A percentile compares a stretch with the other conserved stretches of the same genome.
phyloP scores from a whole-genome alignment of 148 eudicot species.

The Camellia granthamiana region DNA sequence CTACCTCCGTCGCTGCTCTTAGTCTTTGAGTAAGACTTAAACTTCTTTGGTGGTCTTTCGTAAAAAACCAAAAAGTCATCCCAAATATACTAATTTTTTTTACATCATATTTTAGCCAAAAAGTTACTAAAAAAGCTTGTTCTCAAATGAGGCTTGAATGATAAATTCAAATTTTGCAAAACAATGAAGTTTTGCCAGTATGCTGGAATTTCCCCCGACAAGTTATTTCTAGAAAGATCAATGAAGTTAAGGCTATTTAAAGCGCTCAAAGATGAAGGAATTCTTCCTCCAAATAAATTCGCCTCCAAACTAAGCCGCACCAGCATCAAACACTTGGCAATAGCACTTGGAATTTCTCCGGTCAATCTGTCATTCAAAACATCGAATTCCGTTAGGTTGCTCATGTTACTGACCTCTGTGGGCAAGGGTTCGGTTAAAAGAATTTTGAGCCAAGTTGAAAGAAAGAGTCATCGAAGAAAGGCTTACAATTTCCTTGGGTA shows the following conservation, averaged over 20 bases:
- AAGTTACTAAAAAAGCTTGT: no score
- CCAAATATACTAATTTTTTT: no score
- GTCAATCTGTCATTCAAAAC: slow-evolving; percentile 9
- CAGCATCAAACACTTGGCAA: slow-evolving; percentile 10
- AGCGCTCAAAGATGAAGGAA: slow-evolving; percentile 9
- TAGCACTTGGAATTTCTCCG: slow-evolving; percentile 17
- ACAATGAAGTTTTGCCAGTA: slow-evolving; percentile 8
- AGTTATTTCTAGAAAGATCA: slow-evolving; percentile 18
- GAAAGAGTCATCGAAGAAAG: slow-evolving; percentile 5
- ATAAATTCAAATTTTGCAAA: slow-evolving; percentile 9
- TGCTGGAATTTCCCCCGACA: slow-evolving; percentile 12
- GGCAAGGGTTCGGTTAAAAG: slow-evolving; percentile 17
- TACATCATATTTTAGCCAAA: no score
- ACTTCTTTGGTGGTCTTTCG: neutral
- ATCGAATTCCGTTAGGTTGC: slow-evolving; percentile 7
- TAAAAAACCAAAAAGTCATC: no score
- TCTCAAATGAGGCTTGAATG: slow-evolving; percentile 17
- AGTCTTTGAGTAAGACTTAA: slow-evolving; percentile 11
- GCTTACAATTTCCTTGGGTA: slow-evolving; percentile 17
- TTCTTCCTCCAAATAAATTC: slow-evolving; percentile 2
- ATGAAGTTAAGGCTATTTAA: slow-evolving; percentile 7
- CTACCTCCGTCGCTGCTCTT: slow-evolving; percentile 7
- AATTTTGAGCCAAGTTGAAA: slow-evolving; percentile 13
- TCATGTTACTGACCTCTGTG: slow-evolving; percentile 9
- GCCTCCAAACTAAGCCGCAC: neutral